A percentile compares a stretch with the other conserved stretches of the same genome.
These are phyloP conservation scores for Primulina huaijiensis DNA, from an alignment of 257 asterid genomes.

Conservation along the genomic window DNA sequence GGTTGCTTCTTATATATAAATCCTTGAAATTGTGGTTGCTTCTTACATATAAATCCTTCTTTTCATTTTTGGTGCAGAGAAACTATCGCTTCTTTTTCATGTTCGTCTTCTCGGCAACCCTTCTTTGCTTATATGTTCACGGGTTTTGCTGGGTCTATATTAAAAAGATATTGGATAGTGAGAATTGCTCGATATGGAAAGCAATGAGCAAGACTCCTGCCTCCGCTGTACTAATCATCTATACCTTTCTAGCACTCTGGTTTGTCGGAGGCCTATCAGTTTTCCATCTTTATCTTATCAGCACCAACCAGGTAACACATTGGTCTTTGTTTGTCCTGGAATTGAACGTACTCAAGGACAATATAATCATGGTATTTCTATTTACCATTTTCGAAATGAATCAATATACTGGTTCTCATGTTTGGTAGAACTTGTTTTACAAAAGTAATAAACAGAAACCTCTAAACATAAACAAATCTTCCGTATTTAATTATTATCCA, in stretches of 20 bases:
- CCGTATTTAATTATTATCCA: neutral
- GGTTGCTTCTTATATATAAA: constrained; percentile 2
- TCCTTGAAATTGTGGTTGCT: neutral
- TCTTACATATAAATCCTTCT: constrained; percentile 11
- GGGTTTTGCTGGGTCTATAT: constrained; percentile 76
- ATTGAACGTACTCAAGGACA: constrained; percentile 17
- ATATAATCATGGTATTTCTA: constrained; percentile 28
- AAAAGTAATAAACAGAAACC: neutral
- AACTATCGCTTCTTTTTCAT: constrained; percentile 89
- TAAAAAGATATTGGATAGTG: constrained; percentile 54
- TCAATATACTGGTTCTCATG: neutral
- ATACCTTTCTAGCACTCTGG: constrained; percentile 71
- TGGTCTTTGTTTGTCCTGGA: neutral
- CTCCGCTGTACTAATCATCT: constrained; percentile 57
- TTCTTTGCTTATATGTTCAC: constrained; percentile 69
- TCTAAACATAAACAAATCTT: neutral
- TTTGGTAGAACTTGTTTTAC: too few relatives aligned
- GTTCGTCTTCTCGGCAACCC: constrained; percentile 69
- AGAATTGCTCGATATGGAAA: constrained; percentile 53
- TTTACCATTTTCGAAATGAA: neutral
- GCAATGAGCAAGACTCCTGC: constrained; percentile 71
- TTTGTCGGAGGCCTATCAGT: constrained; percentile 84
- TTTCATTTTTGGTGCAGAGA: constrained; percentile 56
- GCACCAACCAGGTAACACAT: constrained; percentile 69
- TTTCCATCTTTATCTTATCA: constrained; percentile 76